Conservation (phyloP, 2,329 filamentous ascomycete genomes). For the Aspergillus sp. region DNA sequence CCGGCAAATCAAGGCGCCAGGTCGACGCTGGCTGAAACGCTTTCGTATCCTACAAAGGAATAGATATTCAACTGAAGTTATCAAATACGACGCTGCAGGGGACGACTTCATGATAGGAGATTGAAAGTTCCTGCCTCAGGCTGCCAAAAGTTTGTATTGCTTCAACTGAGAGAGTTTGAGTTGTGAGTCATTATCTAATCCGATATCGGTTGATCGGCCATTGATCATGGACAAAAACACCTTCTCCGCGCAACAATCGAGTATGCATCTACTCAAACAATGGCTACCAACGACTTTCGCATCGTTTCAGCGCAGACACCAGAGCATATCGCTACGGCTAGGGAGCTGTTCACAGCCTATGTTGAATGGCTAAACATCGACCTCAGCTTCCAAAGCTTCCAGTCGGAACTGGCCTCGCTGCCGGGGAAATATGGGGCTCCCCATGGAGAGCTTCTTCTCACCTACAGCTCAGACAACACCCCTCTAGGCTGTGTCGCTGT, state of each 20-base stretch:
- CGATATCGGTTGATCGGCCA: background rate
- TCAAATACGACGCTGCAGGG: too few relatives aligned
- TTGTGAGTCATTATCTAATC: background rate
- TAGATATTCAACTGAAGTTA: too few relatives aligned
- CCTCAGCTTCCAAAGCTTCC: constrained; percentile 58
- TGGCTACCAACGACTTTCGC: background rate
- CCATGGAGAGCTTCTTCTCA: constrained; percentile 49
- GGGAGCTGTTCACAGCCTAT: constrained; percentile 46
- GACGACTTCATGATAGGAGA: background rate
- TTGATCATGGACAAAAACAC: background rate
- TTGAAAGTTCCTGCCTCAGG: background rate
- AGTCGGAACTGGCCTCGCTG: constrained; percentile 51
- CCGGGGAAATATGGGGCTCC: constrained; percentile 55
- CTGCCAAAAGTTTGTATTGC: background rate
- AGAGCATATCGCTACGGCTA: constrained; percentile 44
- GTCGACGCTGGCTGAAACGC: background rate
- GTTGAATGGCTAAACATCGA: constrained; percentile 51
- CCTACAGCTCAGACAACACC: constrained; percentile 30
- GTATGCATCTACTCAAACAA: background rate
- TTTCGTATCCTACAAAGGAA: too few relatives aligned
- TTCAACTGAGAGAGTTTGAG: background rate
- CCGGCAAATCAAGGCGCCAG: constrained; percentile 1
- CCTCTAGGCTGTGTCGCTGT: constrained; percentile 54
- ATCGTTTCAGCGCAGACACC: constrained; percentile 42
- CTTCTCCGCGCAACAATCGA: background rate